Base-by-base conservation (phyloP, 768 basidiomycete species). In the Asterophora lycoperdoides region DNA sequence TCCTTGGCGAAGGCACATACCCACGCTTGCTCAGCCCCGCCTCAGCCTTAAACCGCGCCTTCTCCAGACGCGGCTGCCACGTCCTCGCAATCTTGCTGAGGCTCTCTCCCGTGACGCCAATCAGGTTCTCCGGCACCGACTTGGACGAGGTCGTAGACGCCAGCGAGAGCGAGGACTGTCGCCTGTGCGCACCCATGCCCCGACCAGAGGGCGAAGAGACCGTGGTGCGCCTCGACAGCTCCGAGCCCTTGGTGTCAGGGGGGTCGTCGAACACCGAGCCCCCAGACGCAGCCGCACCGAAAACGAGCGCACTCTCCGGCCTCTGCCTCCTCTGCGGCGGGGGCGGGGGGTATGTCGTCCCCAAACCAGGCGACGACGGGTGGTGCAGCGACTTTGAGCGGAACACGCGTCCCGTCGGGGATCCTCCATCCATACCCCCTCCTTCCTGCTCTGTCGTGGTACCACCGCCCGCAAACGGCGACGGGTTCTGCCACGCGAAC, bases 31-130 rank as follows among this genome's bases (percentile, higher is more conserved):
- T 80, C 28, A 87, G 56, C 14, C 83, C 84, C 15, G 84, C 85
- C 62, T 86, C 84, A 0, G 83, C 84, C 64, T 86, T 86, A 64
- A 78, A 86, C 51, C 81, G 67, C 19, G 81, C 84, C 26, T 77
- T 76, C 48, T 86, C 83, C 19, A 85, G 60, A 37, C 67, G 74
- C 0, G 82, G 83, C 57, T 79, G 74, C 10, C 46, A 68, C n/a
- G 76, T 59, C 10, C 53, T 63, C 17, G 63, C 64, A 34, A 49
- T 46, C 43, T 46, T 55, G 23, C 35, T 42, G 39, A 46, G 20
- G 26, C 17, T 51, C 29, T 48, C 56, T 8, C 42, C 39, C 14
- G 47, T 48, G 10, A 23, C 50, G 19, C 39, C 46, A 10, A 17
- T 23, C 3, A 23, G 23, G 3, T 23, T 3, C 52, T 20, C 28